phyloP scores from a whole-genome alignment of 805 yeast species.

The Nakazawaea ishiwadae region DNA sequence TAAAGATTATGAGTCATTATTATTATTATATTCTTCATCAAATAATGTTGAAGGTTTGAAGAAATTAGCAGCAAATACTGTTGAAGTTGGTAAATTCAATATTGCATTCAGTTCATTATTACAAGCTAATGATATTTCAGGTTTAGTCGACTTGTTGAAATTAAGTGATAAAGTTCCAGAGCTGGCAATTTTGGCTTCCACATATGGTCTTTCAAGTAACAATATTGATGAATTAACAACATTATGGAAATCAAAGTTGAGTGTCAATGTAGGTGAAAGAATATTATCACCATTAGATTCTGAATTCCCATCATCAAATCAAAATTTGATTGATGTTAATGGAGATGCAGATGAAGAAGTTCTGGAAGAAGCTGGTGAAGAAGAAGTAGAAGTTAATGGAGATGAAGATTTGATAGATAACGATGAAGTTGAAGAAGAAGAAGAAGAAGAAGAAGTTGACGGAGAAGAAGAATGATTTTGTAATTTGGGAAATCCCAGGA shows the following conservation, averaged over 20 bases:
- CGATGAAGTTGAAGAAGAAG: constrained; percentile 16
- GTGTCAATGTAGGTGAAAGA: constrained; percentile 48
- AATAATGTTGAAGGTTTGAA: constrained; percentile 60
- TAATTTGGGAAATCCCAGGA: not conserved
- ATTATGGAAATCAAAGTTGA: constrained; percentile 65
- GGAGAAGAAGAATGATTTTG: constrained; percentile 14
- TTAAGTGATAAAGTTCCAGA: constrained; percentile 72
- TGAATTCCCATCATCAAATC: constrained; percentile 10
- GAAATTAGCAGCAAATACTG: constrained; percentile 63
- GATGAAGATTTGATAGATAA: constrained; percentile 16
- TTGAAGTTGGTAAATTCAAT: constrained; percentile 74
- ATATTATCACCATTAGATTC: constrained; percentile 40
- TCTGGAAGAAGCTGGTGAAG: not conserved
- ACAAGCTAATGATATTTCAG: constrained; percentile 68
- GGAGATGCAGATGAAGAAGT: constrained; percentile 20
- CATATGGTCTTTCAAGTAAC: constrained; percentile 46
- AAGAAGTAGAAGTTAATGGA: constrained; percentile 13
- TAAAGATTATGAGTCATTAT: constrained; percentile 73
- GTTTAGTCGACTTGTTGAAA: constrained; percentile 61
- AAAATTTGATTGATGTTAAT: constrained; percentile 37
- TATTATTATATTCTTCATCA: constrained; percentile 77
- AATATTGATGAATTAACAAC: constrained; percentile 43
- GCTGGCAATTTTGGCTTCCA: constrained; percentile 74
- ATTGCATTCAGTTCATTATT: constrained; percentile 90
- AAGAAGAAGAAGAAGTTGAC: constrained; percentile 17